A percentile compares a stretch with the other conserved stretches of the same genome.
phyloP scores from a whole-genome alignment of 768 basidiomycete genomes.

The Termitomyces sp. region DNA sequence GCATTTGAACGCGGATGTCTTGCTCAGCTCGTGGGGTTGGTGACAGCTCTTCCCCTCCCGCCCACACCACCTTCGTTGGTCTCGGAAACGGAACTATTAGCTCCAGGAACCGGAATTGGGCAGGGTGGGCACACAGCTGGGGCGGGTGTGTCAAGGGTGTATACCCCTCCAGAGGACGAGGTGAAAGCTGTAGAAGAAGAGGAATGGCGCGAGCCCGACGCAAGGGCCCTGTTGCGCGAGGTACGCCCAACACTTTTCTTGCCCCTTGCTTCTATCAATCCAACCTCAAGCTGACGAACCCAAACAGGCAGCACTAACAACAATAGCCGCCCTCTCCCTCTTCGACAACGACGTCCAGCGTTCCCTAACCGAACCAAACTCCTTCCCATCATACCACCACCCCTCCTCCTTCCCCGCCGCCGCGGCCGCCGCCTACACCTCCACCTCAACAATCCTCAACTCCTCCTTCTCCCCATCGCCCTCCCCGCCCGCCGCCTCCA shows the following conservation, averaged over 20 bases:
- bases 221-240: constrained; percentile 55
- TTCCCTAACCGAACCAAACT: constrained; percentile 29
- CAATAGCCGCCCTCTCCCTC: constrained; percentile 67
- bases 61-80: neutral
- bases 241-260: constrained; percentile 30
- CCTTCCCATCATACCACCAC: neutral
- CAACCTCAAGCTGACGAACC: neutral
- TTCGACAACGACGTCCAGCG: constrained; percentile 71
- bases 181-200: constrained; percentile 49
- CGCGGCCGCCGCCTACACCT: constrained; percentile 23
- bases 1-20: constrained; percentile 72
- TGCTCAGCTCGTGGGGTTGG: constrained; percentile 42
- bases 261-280: neutral
- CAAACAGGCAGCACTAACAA: constrained; percentile 65
- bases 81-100: neutral
- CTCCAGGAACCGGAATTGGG: neutral
- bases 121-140: neutral
- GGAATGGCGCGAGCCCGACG: constrained; percentile 47
- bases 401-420: constrained; percentile 47
- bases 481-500: neutral
- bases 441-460: constrained; percentile 27
- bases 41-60: constrained; percentile 48
- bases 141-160: neutral
- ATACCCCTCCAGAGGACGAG: constrained; percentile 16
- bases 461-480: constrained; percentile 19